Evolutionary conservation across 305 asterid species (phyloP), one percentile per base, ranked within the genome.

Genomic region (Fraxinus baroniana): DNA sequence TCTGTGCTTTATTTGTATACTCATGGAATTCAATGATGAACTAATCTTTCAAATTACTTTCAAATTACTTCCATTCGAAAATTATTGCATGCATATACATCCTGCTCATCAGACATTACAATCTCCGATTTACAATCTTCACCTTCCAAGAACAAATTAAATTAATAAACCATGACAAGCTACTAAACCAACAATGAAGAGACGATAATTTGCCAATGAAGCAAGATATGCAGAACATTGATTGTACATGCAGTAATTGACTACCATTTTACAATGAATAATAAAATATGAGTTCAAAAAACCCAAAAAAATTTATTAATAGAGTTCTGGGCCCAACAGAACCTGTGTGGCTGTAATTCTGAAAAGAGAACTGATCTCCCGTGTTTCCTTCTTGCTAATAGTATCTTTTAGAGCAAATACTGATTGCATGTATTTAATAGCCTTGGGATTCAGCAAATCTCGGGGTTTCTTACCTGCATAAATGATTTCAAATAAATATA

Each of bases 281-380:
- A 78, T 32, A 30, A 30, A 15, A 70, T 1, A 15, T 3, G 9
- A 1, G 9, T 70, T 64, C 4, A 70, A 26, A 64, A 66, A 22
- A 37, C 52, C 44, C 52, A 55, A 37, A n/a, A 35, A 37, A 68
- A 79, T 62, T 62, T 49, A 41, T 44, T 46, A 80, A 35, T 41
- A 33, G 26, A 18, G 49, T 39, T 70, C 41, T 60, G 24, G 57
- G 75, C 6, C 76, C 46, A 15, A 79, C 24, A 76, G 18, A 85
- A 96, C 99, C 99, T 96, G 99, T 72, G 97, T 90, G 77, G 82
- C 93, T 18, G 98, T 94, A 85, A 96, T 94, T 83, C 98, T 98
- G 91, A 91, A 94, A n/a, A 86, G 97, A 75, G 97, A 93, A 92
- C 97, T 88, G 81, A 94, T 94, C 85, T 96, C 99, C 80, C 97